These are phyloP conservation scores for Oxytropis ochrocephala DNA, from an alignment of 306 rosid genomes.

Conservation along the genomic window DNA sequence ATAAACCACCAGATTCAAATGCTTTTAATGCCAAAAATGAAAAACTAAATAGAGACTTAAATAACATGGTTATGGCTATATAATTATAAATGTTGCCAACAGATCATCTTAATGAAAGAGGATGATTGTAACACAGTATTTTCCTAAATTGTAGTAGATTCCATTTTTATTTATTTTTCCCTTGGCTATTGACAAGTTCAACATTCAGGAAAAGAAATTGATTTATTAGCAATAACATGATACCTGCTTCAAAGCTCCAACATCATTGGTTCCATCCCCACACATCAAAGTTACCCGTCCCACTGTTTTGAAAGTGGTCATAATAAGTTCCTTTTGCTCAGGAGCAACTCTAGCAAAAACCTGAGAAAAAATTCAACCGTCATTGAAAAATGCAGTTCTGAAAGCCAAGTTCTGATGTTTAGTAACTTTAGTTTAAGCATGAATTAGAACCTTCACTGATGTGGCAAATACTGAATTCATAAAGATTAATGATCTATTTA, in stretches of 20 bases:
- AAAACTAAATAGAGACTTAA: background rate
- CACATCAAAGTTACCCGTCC: too few relatives aligned
- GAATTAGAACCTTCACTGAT: slow-evolving; percentile 65
- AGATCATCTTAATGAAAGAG: background rate
- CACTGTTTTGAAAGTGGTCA: too few relatives aligned
- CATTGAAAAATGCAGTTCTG: slow-evolving; percentile 17
- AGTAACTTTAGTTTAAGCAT: slow-evolving; percentile 5
- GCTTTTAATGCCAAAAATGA: background rate
- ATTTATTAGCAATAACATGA: too few relatives aligned
- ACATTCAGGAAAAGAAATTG: too few relatives aligned
- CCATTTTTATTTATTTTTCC: background rate
- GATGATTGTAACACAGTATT: background rate
- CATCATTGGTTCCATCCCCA: too few relatives aligned
- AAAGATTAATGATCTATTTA: too few relatives aligned
- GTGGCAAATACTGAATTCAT: too few relatives aligned
- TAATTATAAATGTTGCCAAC: background rate
- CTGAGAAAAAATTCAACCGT: slow-evolving; percentile 21
- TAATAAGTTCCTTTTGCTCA: too few relatives aligned
- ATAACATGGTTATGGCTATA: background rate
- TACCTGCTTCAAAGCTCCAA: too few relatives aligned
- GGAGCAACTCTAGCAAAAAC: too few relatives aligned
- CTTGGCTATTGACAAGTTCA: too few relatives aligned
- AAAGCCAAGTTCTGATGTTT: slow-evolving; percentile 1
- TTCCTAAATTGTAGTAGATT: background rate
- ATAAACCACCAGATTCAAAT: background rate